Base-by-base conservation (phyloP, 1,284 basidiomycete genomes). In the Pseudozyma thailandica region DNA sequence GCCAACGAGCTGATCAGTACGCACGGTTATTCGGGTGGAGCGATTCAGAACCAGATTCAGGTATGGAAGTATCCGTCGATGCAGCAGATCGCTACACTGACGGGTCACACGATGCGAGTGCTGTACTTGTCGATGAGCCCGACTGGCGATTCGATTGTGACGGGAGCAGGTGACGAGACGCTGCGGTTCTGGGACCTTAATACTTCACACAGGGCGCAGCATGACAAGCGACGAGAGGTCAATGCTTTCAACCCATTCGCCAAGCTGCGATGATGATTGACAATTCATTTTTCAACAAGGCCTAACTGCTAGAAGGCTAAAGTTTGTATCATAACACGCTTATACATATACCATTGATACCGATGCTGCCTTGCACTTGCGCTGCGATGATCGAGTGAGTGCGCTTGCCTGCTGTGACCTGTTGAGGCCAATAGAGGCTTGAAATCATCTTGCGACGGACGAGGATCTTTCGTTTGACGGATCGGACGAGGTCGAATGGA, bases 1-100 rank as follows among this genome's bases (percentile, higher is more conserved):
- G 94, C 94, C 16, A 95, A 98, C 81, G 95, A 98, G 84, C 88
- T 98, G 31, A 94, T 98, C 30, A 96, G 93, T 13, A 98, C 95
- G 2, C 95, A 98, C 79, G 95, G 96, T 1, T 98, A 94, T 85
- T 95, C 93, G 20, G 92, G 90, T 6, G 93, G 92, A 3, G 90
- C 92, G 0, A 90, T 94, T 6, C 94, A 97, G 83, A 98, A 98
- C 84, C 95, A 98, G 84, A 95, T 98, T 55, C 94, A 93, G 80
- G 92, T 98, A 72, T 98, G 95, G 95, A 91, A 91, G 80, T 98
- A 98, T 84, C 96, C 95, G 0, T 90, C 90, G 9, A 71, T 82
- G 65, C 64, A 75, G 50, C 81, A 75, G 39, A 92, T 98, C 8
- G 94, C 94, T 0, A 93, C 93, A 5, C 86, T 98, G 13, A 92